Evolutionary conservation across 225 moss, liverwort and hornwort species (phyloP), one percentile per base, ranked within the genome.

Genomic region (Pseudisothecium myosuroides): DNA sequence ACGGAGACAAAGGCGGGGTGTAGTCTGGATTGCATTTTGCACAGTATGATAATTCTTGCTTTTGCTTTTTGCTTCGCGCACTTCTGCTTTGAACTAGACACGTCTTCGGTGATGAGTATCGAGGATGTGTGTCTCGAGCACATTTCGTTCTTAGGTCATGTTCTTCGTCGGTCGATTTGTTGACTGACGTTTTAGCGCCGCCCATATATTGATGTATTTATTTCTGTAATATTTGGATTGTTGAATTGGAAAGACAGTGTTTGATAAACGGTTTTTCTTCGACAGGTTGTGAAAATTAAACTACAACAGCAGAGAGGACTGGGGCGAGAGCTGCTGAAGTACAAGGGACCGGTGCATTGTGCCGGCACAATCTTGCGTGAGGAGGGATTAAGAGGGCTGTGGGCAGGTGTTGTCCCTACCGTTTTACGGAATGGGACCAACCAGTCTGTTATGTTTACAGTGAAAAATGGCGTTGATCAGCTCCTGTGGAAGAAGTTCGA

Each of bases 381-480:
- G 84, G 98, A 99, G 87, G 98, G 98, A 47, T 28, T 97, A 13
- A 66, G 94, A 58, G 98, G 98, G 21, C 87, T 99, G 28, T 99
- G 98, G 98, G 97, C 98, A 36, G 98, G 98, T 66, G 96, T 96
- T 56, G 95, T 94, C 32, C 98, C 98, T 26, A 99, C 98, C 27
- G 91, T 97, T 72, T 88, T 97, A 86, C 96, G 98, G 21, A 99
- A 99, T 54, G 98, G 98, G 69, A 97, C 97, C 36, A 99, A 99
- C 87, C 99, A 99, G 85, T 95, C 96, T n/a, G 96, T 96, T 55
- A 99, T 99, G 99, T 99, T 99, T 68, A 94, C 95, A 12, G 96
- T 94, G 64, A 97, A 99, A 79, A 95, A 97, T 41, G 80, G 92
- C 43, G 91, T 65, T 50, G 99, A 99, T 71, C 90, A 90, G 62